These are phyloP conservation scores for Jackrogersella minutella DNA, from an alignment of 495 filamentous ascomycete genomes.

Conservation along the genomic window DNA sequence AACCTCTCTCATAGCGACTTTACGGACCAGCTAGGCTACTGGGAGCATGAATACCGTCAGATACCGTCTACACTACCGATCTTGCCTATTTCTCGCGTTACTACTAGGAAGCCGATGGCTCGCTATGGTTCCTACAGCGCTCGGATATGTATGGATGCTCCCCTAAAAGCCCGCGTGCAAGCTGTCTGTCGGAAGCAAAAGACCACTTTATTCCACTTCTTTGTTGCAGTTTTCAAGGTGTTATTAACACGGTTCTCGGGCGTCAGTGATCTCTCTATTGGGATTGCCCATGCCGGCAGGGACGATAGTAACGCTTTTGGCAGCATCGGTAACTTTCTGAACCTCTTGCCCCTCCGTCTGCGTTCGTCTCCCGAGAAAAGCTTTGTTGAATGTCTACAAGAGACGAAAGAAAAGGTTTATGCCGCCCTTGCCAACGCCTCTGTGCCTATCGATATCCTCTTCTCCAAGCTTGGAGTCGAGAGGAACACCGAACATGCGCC, in stretches of 20 bases:
- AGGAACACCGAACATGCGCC: constrained; percentile 29
- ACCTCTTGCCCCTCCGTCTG: constrained; percentile 58
- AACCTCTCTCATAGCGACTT: constrained; percentile 11
- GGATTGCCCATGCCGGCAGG: constrained; percentile 49
- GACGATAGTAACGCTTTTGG: constrained; percentile 29
- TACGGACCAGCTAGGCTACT: constrained; percentile 41
- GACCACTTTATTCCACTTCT: constrained; percentile 44
- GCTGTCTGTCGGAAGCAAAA: constrained; percentile 1
- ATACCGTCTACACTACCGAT: constrained; percentile 38
- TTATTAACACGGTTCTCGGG: constrained; percentile 28
- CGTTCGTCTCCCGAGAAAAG: background rate
- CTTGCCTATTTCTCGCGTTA: background rate
- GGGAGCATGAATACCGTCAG: constrained; percentile 45
- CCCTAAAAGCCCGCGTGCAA: background rate
- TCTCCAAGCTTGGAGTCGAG: constrained; percentile 30
- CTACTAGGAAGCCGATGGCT: background rate
- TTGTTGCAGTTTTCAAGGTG: constrained; percentile 36
- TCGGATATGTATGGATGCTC: background rate
- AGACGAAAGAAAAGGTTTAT: constrained; percentile 17
- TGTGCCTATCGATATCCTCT: constrained; percentile 46
- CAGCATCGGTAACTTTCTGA: constrained; percentile 56
- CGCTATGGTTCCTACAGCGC: background rate
- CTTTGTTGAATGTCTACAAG: constrained; percentile 23
- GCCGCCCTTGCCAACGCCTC: constrained; percentile 37
- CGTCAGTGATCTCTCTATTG: constrained; percentile 44